Percentiles rank a stretch among this genome's conserved stretches.
phyloP scores from a whole-genome alignment of 1,284 basidiomycete genomes.

The Cerrena zonata region DNA sequence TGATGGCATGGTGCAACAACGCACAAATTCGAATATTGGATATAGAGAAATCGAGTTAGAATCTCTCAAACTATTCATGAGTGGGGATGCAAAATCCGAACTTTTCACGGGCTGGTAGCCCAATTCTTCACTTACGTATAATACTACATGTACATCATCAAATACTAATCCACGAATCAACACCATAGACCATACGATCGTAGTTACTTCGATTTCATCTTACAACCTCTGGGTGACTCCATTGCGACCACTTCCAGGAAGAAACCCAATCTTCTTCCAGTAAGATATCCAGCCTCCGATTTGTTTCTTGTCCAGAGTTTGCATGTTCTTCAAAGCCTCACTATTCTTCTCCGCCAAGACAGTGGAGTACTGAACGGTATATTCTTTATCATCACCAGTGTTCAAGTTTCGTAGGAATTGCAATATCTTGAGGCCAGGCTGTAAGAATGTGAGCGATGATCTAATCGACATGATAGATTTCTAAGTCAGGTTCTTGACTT shows the following conservation, averaged over 20 bases:
- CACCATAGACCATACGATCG: too few relatives aligned
- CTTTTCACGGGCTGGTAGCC: not conserved
- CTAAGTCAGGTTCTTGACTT: too few relatives aligned
- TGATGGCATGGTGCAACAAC: not conserved
- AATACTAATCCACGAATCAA: not conserved
- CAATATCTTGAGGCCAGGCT: slow-evolving; percentile 11
- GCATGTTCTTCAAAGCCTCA: not conserved
- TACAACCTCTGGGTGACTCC: too few relatives aligned
- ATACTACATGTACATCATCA: not conserved
- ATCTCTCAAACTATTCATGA: not conserved
- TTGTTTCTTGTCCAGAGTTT: not conserved
- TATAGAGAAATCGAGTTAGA: not conserved
- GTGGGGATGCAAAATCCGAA: not conserved
- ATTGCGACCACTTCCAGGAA: not conserved
- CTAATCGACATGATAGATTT: too few relatives aligned
- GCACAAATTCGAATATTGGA: not conserved
- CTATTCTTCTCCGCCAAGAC: not conserved
- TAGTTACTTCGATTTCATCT: too few relatives aligned
- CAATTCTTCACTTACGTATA: not conserved
- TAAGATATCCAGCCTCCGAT: not conserved
- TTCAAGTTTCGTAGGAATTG: slow-evolving; percentile 7
- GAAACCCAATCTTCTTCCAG: not conserved
- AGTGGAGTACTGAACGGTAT: not conserved
- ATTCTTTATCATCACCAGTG: not conserved
- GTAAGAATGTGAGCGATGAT: not conserved